A percentile compares a stretch with the other conserved stretches of the same genome.
phyloP scores from a whole-genome alignment of 768 basidiomycete genomes.

The Cubamyces lactineus region DNA sequence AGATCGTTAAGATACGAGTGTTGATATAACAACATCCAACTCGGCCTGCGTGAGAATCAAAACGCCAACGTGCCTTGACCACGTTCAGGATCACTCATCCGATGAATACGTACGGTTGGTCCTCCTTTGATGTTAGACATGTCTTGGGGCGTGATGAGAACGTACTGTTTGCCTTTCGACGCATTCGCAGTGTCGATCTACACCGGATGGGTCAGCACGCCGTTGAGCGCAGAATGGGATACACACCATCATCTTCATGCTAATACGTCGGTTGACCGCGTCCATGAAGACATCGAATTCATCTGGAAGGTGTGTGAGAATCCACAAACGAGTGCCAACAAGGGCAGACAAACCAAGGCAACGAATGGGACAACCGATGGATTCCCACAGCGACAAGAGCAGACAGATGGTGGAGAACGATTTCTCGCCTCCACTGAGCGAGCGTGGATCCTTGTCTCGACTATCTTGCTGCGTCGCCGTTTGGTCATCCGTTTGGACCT shows the following conservation, averaged over 20 bases:
- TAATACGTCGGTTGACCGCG: slow-evolving; percentile 86
- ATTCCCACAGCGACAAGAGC: slow-evolving; percentile 94
- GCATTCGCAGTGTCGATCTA: slow-evolving; percentile 90
- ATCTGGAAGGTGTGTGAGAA: slow-evolving; percentile 47
- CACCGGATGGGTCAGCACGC: neutral
- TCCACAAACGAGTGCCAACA: neutral
- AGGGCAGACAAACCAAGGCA: slow-evolving; percentile 67
- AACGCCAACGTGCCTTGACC: slow-evolving; percentile 53
- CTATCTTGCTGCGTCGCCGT: slow-evolving; percentile 55
- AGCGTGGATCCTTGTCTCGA: slow-evolving; percentile 82
- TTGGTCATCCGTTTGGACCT: slow-evolving; percentile 87
- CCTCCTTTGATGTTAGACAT: slow-evolving; percentile 76
- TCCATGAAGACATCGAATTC: slow-evolving; percentile 99
- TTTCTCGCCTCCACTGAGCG: slow-evolving; percentile 93
- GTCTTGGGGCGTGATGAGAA: slow-evolving; percentile 95
- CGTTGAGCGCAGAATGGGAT: slow-evolving; percentile 28
- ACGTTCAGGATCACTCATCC: slow-evolving; percentile 82
- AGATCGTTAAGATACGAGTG: too few relatives aligned
- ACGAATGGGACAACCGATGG: slow-evolving; percentile 90
- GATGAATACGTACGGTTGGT: slow-evolving; percentile 70
- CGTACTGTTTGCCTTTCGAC: slow-evolving; percentile 88
- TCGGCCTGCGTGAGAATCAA: too few relatives aligned
- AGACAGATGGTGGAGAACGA: slow-evolving; percentile 96
- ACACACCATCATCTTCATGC: slow-evolving; percentile 91
- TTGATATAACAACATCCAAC: too few relatives aligned